A percentile compares a stretch with the other conserved stretches of the same genome.
Evolutionary conservation across 345 rosid genomes (phyloP).

Genomic region (Camelina sativa): DNA sequence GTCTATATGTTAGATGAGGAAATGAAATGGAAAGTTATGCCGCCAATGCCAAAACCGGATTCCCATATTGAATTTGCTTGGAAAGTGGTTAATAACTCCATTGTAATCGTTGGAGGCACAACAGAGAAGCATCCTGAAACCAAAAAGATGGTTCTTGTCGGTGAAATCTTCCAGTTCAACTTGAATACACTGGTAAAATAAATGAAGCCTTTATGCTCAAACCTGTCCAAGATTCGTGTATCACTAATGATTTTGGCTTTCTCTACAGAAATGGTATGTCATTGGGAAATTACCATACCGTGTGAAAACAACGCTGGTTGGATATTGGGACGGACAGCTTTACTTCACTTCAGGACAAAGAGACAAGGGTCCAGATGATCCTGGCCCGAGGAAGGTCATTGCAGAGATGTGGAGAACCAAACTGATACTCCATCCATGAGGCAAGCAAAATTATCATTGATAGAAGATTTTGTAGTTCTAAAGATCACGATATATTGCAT

Average conservation of each 20-base stretch:
- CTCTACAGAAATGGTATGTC: constrained; percentile 79
- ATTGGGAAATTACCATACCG: constrained; percentile 88
- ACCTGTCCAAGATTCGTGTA: neutral
- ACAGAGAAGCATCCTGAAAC: constrained; percentile 93
- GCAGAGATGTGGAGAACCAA: constrained; percentile 95
- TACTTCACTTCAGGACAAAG: constrained; percentile 98
- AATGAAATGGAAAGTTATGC: constrained; percentile 84
- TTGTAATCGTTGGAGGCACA: constrained; percentile 89
- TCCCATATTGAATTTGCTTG: constrained; percentile 99
- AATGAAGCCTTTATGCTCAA: neutral
- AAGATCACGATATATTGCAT: constrained; percentile 3
- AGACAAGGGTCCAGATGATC: constrained; percentile 87
- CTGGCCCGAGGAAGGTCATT: constrained; percentile 78
- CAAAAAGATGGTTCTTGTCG: constrained; percentile 88
- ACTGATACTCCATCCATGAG: constrained; percentile 57
- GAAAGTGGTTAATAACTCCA: constrained; percentile 81
- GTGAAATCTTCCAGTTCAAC: constrained; percentile 87
- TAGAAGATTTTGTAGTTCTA: constrained; percentile 12
- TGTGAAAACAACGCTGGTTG: constrained; percentile 85
- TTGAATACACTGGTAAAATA: constrained; percentile 65
- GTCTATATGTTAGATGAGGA: constrained; percentile 92
- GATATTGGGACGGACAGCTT: constrained; percentile 81
- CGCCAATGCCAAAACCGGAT: constrained; percentile 90
- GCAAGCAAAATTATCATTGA: neutral
- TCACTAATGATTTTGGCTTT: constrained; percentile 9